phyloP scores from a whole-genome alignment of 106 monocot species.

The Dioscorea alata region DNA sequence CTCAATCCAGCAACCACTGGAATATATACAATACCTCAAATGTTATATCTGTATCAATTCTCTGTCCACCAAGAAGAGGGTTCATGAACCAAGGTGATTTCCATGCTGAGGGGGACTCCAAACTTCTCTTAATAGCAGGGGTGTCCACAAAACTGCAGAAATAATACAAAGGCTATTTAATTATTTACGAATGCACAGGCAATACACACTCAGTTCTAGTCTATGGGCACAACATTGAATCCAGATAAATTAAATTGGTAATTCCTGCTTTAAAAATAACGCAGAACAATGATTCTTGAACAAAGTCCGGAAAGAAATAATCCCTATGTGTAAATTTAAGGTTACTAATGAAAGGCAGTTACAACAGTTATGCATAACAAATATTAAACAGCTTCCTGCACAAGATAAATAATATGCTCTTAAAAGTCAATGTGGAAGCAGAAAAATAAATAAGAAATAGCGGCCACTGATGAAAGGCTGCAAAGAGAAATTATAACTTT shows the following conservation, averaged over 20 bases:
- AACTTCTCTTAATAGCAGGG: conserved; percentile 73
- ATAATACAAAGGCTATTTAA: neutral
- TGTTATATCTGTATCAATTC: conserved; percentile 25
- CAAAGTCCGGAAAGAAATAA: too few relatives aligned
- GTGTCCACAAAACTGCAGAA: conserved; percentile 64
- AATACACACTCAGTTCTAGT: neutral
- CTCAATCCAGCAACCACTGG: too few relatives aligned
- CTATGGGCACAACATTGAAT: neutral
- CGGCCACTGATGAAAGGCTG: neutral
- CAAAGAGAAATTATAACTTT: neutral
- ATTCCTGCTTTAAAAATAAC: neutral
- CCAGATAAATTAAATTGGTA: neutral
- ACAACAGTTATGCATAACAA: too few relatives aligned
- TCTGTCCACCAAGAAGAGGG: conserved; percentile 29
- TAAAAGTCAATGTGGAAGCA: neutral
- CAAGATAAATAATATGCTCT: neutral
- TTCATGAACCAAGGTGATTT: conserved; percentile 91
- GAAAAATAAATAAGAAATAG: neutral
- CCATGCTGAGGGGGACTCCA: conserved; percentile 96
- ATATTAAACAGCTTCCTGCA: too few relatives aligned
- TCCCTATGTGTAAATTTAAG: too few relatives aligned
- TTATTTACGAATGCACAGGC: neutral
- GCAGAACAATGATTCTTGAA: too few relatives aligned
- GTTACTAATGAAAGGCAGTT: too few relatives aligned
- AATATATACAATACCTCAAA: conserved; percentile 36